phyloP scores from a whole-genome alignment of 2,329 filamentous ascomycete species.

The Fusarium longipes region DNA sequence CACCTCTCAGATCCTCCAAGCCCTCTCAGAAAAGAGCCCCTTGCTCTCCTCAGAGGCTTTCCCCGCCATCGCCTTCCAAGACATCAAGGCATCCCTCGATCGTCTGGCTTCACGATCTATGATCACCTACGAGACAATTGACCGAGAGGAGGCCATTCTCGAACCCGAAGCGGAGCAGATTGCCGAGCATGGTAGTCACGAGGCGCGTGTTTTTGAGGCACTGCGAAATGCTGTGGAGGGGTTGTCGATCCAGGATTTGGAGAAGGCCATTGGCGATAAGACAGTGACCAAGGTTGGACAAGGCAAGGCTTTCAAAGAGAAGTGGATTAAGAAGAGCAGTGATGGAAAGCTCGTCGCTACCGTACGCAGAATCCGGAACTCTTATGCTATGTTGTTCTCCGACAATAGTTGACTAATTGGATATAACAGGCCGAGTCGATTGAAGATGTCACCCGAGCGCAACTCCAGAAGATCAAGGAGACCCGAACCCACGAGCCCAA shows the following conservation, averaged over 20 bases:
- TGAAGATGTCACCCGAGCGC: constrained; percentile 80
- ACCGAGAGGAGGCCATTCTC: constrained; percentile 79
- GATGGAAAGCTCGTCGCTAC: constrained; percentile 66
- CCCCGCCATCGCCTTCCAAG: constrained; percentile 71
- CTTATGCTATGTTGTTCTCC: not conserved
- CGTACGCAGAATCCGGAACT: constrained; percentile 51
- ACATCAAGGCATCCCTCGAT: constrained; percentile 89
- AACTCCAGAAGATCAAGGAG: constrained; percentile 78
- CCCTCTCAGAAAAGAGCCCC: constrained; percentile 71
- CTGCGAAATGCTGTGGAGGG: constrained; percentile 79
- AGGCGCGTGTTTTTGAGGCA: constrained; percentile 84
- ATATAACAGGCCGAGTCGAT: constrained; percentile 72
- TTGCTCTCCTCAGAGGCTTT: constrained; percentile 77
- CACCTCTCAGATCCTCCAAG: constrained; percentile 71
- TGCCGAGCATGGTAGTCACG: constrained; percentile 80
- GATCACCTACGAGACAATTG: constrained; percentile 85
- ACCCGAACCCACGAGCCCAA: constrained; percentile 80
- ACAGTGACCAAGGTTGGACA: constrained; percentile 85
- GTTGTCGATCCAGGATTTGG: constrained; percentile 80
- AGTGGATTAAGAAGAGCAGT: constrained; percentile 74
- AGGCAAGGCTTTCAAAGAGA: constrained; percentile 90
- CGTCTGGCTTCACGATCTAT: constrained; percentile 85
- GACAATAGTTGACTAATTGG: constrained; percentile 3
- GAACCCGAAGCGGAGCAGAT: constrained; percentile 81
- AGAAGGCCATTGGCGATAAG: constrained; percentile 77